phyloP scores from a whole-genome alignment of 225 moss, liverwort and hornwort species.

The Sphagnum tenellum region DNA sequence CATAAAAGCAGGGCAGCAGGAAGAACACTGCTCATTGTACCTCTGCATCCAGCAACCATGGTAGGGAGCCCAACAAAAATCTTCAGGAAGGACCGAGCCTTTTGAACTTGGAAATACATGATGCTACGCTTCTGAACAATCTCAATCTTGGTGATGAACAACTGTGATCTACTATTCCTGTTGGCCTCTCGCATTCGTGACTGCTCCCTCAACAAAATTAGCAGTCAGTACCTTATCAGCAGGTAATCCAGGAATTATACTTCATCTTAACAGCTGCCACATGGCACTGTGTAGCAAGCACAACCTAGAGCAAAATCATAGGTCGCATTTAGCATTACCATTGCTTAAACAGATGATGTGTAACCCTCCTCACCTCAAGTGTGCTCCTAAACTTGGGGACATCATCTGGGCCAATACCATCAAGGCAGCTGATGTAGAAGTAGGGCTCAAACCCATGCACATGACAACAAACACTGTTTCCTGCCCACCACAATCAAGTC shows the following conservation, averaged over 20 bases:
- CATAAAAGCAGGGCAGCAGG: too few relatives aligned
- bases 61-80: conserved; percentile 81
- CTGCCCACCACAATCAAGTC: conserved; percentile 20
- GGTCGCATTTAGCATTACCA: too few relatives aligned
- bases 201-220: conserved; percentile 19
- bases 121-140: conserved; percentile 85
- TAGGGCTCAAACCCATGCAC: conserved; percentile 97
- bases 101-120: conserved; percentile 84
- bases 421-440: conserved; percentile 83
- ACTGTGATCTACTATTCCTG: conserved; percentile 60
- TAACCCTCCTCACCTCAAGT: conserved; percentile 52
- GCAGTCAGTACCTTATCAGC: background rate
- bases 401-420: conserved; percentile 75
- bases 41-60: conserved; percentile 91
- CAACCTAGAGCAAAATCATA: too few relatives aligned
- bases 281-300: too few relatives aligned
- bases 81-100: conserved; percentile 69
- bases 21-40: background rate
- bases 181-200: conserved; percentile 74
- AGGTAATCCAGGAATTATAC: background rate
- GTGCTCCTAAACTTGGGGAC: conserved; percentile 67
- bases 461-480: conserved; percentile 95
- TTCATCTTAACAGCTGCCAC: too few relatives aligned
- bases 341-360: background rate
- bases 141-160: conserved; percentile 74